These are phyloP conservation scores for Gymnopilus junonius DNA, from an alignment of 768 basidiomycete species.

Conservation along the genomic window DNA sequence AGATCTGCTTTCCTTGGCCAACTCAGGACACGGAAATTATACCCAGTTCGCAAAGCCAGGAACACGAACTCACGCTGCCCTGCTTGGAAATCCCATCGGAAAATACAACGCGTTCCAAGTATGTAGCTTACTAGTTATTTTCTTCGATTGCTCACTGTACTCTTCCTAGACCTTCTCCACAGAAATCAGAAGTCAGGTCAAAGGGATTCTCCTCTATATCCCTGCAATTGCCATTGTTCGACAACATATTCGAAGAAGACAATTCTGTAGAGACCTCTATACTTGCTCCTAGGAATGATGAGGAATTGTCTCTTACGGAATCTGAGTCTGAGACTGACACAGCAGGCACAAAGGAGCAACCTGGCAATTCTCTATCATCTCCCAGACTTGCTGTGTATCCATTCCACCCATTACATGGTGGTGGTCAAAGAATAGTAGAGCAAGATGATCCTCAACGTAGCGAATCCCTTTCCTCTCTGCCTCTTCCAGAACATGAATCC, in stretches of 20 bases:
- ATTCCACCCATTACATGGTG: background rate
- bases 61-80: conserved; percentile 36
- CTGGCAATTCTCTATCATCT: background rate
- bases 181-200: background rate
- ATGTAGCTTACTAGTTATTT: background rate
- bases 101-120: background rate
- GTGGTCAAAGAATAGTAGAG: background rate
- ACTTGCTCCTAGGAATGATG: background rate
- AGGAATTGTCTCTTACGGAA: conserved; percentile 39
- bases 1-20: conserved; percentile 5
- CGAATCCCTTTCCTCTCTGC: background rate
- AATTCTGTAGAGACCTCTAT: conserved; percentile 9
- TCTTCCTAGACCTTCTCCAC: background rate
- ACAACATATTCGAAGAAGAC: conserved; percentile 17
- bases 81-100: background rate
- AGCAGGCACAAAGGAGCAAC: background rate
- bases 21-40: conserved; percentile 30
- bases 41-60: conserved; percentile 53
- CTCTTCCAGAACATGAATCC: conserved; percentile 24
- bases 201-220: conserved; percentile 24
- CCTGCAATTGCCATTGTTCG: conserved; percentile 16
- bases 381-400: background rate
- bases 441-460: background rate
- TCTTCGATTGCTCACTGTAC: background rate
- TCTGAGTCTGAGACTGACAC: conserved; percentile 35